phyloP scores from a whole-genome alignment of 306 rosid species.

The Vigna mungo region DNA sequence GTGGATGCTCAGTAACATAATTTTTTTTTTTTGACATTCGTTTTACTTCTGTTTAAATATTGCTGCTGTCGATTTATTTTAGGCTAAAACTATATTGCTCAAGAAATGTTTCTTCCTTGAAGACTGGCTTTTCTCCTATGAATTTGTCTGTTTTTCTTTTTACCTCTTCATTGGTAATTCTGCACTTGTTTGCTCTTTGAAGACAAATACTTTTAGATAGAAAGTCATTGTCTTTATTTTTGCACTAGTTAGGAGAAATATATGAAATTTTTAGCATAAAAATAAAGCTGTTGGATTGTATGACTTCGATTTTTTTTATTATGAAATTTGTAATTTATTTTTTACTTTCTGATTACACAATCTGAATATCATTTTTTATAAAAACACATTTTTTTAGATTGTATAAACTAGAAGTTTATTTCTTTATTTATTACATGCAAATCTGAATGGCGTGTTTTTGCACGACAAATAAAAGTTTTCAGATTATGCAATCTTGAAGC shows the following conservation, averaged over 20 bases:
- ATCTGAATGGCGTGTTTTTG: no score
- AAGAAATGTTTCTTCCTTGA: conserved; percentile 9
- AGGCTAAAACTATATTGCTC: conserved; percentile 15
- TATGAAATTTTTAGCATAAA: background rate
- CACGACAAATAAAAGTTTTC: no score
- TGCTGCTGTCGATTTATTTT: conserved; percentile 20
- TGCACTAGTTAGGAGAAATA: background rate
- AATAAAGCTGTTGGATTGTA: no score
- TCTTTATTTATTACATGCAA: no score
- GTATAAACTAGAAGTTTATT: no score
- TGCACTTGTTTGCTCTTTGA: conserved; percentile 15
- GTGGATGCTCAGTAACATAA: conserved; percentile 61
- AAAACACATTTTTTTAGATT: no score
- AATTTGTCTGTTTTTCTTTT: background rate
- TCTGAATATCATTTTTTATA: no score
- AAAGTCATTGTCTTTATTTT: conserved; percentile 4
- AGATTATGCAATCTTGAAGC: no score
- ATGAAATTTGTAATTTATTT: no score
- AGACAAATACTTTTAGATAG: conserved; percentile 15
- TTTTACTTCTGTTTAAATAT: conserved; percentile 4
- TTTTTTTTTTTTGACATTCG: background rate
- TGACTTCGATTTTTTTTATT: no score
- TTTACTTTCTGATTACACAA: no score
- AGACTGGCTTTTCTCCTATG: background rate
- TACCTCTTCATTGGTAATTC: background rate